phyloP scores from a whole-genome alignment of 305 asterid genomes.

The Nicotiana rustica region DNA sequence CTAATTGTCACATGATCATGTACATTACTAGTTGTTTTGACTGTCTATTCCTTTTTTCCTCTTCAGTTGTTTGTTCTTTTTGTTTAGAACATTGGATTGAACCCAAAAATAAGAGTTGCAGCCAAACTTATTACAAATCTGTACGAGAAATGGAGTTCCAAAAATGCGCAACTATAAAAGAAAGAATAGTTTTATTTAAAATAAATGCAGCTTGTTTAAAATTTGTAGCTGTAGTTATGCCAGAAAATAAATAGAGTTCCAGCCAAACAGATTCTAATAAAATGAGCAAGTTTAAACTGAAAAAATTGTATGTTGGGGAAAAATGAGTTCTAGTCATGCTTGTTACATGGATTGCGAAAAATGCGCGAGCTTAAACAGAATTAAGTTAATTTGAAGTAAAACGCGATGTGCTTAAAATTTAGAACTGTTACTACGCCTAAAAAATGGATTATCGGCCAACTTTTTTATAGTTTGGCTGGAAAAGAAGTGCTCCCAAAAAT shows the following conservation, averaged over 20 bases:
- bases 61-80: constrained; percentile 9
- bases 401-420: neutral
- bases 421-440: neutral
- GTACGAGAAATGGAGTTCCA: neutral
- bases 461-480: neutral
- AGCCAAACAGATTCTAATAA: neutral
- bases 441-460: neutral
- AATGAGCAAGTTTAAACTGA: neutral
- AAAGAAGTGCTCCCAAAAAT: neutral
- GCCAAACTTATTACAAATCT: neutral
- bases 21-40: constrained; percentile 11
- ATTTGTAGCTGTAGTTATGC: neutral
- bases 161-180: neutral
- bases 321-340: neutral
- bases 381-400: neutral
- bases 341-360: constrained; percentile 13
- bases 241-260: neutral
- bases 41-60: neutral
- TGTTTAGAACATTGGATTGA: neutral
- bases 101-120: neutral
- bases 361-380: neutral
- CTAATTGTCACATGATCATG: constrained; percentile 23
- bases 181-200: neutral
- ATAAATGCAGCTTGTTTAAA: neutral
- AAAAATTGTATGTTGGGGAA: neutral